phyloP scores from a whole-genome alignment of 495 filamentous ascomycete species.

The Lasiosphaeria miniovina region DNA sequence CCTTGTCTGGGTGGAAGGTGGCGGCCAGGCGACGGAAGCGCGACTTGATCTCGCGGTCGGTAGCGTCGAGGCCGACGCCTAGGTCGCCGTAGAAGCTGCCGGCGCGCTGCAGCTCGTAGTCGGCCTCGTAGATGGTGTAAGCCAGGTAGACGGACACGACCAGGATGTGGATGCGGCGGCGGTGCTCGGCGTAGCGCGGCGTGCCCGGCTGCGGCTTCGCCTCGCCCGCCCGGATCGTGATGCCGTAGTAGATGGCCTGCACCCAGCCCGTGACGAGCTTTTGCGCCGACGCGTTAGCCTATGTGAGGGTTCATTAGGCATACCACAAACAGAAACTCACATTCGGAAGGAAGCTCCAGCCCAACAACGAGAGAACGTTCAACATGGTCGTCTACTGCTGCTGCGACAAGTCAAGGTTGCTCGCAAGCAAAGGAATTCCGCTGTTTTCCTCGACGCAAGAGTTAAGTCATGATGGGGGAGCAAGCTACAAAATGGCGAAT shows the following conservation, averaged over 20 bases:
- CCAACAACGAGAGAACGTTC: constrained; percentile 66
- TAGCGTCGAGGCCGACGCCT: constrained; percentile 60
- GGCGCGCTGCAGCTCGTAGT: constrained; percentile 67
- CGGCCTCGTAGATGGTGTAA: constrained; percentile 92
- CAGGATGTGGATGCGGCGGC: constrained; percentile 74
- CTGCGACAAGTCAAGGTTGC: background rate
- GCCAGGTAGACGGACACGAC: constrained; percentile 81
- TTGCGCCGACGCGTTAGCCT: background rate
- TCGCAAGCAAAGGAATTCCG: background rate
- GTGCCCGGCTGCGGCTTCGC: constrained; percentile 72
- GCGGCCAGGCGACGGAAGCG: constrained; percentile 82
- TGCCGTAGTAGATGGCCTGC: constrained; percentile 78
- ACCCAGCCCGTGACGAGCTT: constrained; percentile 77
- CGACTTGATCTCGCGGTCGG: constrained; percentile 76
- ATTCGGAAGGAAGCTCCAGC: constrained; percentile 78
- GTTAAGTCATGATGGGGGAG: no score
- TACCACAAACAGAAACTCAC: constrained; percentile 41
- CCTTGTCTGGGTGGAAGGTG: constrained; percentile 86
- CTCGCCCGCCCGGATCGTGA: constrained; percentile 89
- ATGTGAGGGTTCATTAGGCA: constrained; percentile 5
- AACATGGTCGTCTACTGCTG: constrained; percentile 23
- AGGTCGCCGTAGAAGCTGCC: constrained; percentile 78
- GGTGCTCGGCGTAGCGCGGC: constrained; percentile 64
- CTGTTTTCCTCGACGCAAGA: no score
- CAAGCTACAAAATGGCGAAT: no score